Evolutionary conservation across 768 basidiomycete genomes (phyloP), one percentile per base, ranked within the genome.

Genomic region (Phallus indusiatus): DNA sequence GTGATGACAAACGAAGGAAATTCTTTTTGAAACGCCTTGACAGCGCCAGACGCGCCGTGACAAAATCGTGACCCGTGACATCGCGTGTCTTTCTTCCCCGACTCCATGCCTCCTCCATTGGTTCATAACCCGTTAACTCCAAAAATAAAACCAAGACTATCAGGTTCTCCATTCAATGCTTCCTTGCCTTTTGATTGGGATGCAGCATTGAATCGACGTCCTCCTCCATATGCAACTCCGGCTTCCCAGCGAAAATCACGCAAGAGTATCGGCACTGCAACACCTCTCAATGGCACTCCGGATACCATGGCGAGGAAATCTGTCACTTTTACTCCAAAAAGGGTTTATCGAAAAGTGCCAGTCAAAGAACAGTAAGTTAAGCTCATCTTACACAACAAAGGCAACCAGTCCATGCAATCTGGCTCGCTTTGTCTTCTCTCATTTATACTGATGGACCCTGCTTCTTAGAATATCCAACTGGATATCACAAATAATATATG

Each of bases 121-220:
- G 57, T 14, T 3, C 50, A 18, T 14, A 22, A 51, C 22, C 49
- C 57, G 17, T 24, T 53, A 35, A 59, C 57, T 9, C 57, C 57
- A n/a, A 48, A 51, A 24, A 51, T 35, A 24, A 48, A 35, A 24
- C 57, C 57, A 20, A 34, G 57, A 12, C 14, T 46, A 17, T 59
- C 57, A 35, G 50, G 57, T 10, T 59, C 57, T 18, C 57, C 90
- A 2, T 76, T 87, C 51, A 88, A 89, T 5, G 84, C 86, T 1
- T 85, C 86, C 7, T 70, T 78, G 9, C 86, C 90, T 0, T 93
- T 93, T 65, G 90, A 93, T 73, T 92, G 90, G 90, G 85, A 88
- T 33, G 90, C 90, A 0, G 90, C 84, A 12, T 77, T 85, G n/a
- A 77, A 81, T 0, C 75, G 80, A 53, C 77, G 76, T 61, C 84